Percentiles rank a stretch among this genome's conserved stretches.
Evolutionary conservation across 148 eudicot genomes (phyloP).

Genomic region (Limonium bicolor): DNA sequence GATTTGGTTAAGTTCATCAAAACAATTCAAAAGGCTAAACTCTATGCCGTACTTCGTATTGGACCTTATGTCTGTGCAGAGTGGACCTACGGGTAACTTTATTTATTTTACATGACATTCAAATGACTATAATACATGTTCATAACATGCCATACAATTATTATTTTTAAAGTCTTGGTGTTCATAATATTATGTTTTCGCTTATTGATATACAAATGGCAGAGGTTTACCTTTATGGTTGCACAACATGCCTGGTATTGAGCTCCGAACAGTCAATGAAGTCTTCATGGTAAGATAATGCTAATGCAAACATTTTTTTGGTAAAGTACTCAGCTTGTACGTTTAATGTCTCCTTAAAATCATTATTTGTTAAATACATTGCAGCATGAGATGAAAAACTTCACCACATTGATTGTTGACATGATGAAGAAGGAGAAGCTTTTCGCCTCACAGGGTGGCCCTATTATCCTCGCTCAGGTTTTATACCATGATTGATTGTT

Average conservation of each 20-base stretch:
- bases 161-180: no score
- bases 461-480: constrained; percentile 4
- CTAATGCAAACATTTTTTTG: no score
- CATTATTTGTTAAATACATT: neutral
- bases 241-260: constrained; percentile 5
- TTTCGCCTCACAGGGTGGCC: constrained; percentile 4
- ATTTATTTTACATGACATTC: no score
- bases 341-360: neutral
- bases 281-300: neutral
- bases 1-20: constrained; percentile 51
- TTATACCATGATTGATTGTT: neutral
- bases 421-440: constrained; percentile 4
- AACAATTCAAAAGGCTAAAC: constrained; percentile 45
- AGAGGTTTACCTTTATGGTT: constrained; percentile 3
- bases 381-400: constrained; percentile 1
- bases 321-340: no score
- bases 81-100: constrained; percentile 80
- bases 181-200: no score
- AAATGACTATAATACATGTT: no score
- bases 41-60: constrained; percentile 44
- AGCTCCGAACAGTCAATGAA: constrained; percentile 1
- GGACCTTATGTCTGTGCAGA: constrained; percentile 61
- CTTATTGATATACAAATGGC: no score
- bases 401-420: constrained; percentile 9
- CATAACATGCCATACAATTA: no score